Evolutionary conservation across 164 flowering plant species (phyloP).

Genomic region (Vitis vinifera): DNA sequence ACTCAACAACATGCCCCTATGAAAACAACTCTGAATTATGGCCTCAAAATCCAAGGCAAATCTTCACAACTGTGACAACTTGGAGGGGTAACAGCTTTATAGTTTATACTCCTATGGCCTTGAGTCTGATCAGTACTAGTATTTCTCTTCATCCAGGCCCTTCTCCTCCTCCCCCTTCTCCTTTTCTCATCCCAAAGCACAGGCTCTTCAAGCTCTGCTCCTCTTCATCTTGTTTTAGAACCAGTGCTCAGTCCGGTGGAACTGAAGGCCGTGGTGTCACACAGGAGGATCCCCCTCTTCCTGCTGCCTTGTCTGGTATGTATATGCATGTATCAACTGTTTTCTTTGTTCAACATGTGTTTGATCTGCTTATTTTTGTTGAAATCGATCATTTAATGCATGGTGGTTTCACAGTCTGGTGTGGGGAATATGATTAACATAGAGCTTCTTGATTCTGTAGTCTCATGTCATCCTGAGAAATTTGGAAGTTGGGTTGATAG

Average conservation of each 20-base stretch:
- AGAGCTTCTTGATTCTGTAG: too few species aligned
- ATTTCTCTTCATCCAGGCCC: slow-evolving; percentile 28
- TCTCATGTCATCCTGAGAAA: too few species aligned
- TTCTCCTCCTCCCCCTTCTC: slow-evolving; percentile 15
- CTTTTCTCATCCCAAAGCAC: slow-evolving; percentile 15
- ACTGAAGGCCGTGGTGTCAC: slow-evolving; percentile 33
- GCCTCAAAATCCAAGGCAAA: not conserved
- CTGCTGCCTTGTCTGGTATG: slow-evolving; percentile 37
- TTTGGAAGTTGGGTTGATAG: too few species aligned
- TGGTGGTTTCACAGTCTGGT: not conserved
- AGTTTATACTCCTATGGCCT: slow-evolving; percentile 32
- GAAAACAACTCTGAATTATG: not conserved
- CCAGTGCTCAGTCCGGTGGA: slow-evolving; percentile 38
- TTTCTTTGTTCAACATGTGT: not conserved
- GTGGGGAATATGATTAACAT: too few species aligned
- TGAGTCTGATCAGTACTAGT: slow-evolving; percentile 20
- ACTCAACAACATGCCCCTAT: not conserved
- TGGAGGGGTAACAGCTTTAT: not conserved
- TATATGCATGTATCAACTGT: too few species aligned
- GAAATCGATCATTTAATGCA: not conserved
- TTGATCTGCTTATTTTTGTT: not conserved
- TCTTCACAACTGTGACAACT: not conserved
- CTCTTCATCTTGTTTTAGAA: slow-evolving; percentile 23
- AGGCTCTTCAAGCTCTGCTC: slow-evolving; percentile 19
- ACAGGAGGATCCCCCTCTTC: slow-evolving; percentile 37